Evolutionary conservation across 805 yeast species (phyloP), one percentile per base, ranked within the genome.

Genomic region (Teunomyces pallodes): DNA sequence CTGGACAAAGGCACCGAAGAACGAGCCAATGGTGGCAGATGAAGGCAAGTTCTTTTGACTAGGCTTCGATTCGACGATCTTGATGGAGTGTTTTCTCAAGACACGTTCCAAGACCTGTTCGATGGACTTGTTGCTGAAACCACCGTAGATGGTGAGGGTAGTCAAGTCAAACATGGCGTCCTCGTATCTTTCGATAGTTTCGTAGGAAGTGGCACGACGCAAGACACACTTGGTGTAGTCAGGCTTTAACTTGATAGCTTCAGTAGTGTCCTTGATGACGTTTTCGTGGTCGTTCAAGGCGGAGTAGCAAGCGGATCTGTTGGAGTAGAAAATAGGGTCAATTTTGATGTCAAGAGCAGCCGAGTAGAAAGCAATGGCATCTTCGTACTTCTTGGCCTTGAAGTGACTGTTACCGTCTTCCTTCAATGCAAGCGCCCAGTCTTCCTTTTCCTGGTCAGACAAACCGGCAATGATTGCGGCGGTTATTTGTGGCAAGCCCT

Each of bases 291-390:
- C 81, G 54, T 83, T 81, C 56, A 88, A 74, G 7, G 95, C 89
- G 45, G 91, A 87, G 71, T 87, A 87, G 70, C 97, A 92, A 13
- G 99, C 99, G 27, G 98, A 90, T 70, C 97, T 84, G 76, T 94
- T 94, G 52, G 97, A 90, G 73, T 85, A 92, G 72, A 80, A 94
- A 31, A 91, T 87, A 4, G 97, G 90, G 68, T 94, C 97, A 56
- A 77, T 69, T 64, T 86, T 85, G 62, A 89, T 76, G 46, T 75
- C 64, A 56, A 94, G 75, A 9, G 99, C 98, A 48, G 80, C 81
- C 38, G 88, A 67, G 74, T 94, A 94, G 67, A 77, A 85, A 40
- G 79, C 81, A 59, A 90, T 81, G 39, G 98, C 98, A n/a, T 77
- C 76, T 46, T 81, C 77, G 62, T 77, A 87, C 46, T 86, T 74